phyloP scores from a whole-genome alignment of 495 filamentous ascomycete species.

The Corynascus novoguineensis region DNA sequence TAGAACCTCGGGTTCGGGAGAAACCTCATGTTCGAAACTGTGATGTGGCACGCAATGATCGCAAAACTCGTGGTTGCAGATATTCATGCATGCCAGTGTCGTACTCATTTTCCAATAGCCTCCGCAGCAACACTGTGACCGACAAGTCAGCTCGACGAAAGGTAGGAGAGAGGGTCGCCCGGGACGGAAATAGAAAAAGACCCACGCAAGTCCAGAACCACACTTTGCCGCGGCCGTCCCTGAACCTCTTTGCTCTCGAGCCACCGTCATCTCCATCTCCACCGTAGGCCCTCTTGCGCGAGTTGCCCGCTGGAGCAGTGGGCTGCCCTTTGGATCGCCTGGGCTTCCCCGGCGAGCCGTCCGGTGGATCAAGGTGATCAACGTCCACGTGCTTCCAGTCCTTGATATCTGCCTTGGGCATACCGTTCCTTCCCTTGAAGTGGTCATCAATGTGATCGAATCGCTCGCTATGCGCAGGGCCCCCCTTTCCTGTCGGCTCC shows the following conservation, averaged over 20 bases:
- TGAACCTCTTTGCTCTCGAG: conserved; percentile 5
- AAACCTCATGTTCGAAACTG: not conserved
- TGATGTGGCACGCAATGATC: not conserved
- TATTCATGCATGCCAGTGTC: conserved; percentile 3
- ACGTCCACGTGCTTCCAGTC: conserved; percentile 36
- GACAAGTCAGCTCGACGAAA: not conserved
- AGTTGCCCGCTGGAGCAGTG: not conserved
- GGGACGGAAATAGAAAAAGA: not conserved
- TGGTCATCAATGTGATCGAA: conserved; percentile 88
- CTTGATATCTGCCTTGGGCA: conserved; percentile 26
- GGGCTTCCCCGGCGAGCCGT: not conserved
- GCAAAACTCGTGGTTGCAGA: conserved; percentile 3
- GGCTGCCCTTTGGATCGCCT: not conserved
- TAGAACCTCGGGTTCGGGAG: not conserved
- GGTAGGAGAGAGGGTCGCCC: not conserved
- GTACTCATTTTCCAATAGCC: not conserved
- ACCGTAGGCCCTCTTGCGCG: not conserved
- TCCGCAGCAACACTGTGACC: conserved; percentile 3
- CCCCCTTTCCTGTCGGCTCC: conserved; percentile 47
- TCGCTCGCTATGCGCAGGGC: conserved; percentile 64
- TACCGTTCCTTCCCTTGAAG: conserved; percentile 46
- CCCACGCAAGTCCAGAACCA: conserved; percentile 15
- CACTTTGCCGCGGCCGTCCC: not conserved
- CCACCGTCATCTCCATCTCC: not conserved
- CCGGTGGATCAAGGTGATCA: not conserved